Evolutionary conservation across 495 filamentous ascomycete genomes (phyloP).

Genomic region (Filosporella fistucella): DNA sequence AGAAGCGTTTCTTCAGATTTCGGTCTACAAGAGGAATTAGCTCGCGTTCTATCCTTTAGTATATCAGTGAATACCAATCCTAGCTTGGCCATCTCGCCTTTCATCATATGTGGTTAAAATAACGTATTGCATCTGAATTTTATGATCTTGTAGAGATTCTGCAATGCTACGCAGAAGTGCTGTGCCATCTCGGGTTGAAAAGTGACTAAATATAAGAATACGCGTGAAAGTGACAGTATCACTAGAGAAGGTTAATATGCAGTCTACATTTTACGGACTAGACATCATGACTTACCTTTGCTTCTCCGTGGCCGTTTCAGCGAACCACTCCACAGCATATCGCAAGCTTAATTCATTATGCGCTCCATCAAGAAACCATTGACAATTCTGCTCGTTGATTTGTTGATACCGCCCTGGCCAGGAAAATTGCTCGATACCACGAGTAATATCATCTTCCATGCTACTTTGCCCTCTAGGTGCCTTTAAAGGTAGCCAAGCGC

Average conservation of each 20-base stretch:
- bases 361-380: conserved; percentile 88
- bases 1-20: background rate
- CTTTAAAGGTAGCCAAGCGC: conserved; percentile 45
- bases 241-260: background rate
- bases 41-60: conserved; percentile 52
- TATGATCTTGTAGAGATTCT: conserved; percentile 32
- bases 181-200: conserved; percentile 73
- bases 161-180: conserved; percentile 62
- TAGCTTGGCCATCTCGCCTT: too few species aligned
- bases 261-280: background rate
- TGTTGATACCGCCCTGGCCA: conserved; percentile 43
- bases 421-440: conserved; percentile 31
- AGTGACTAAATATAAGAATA: conserved; percentile 88
- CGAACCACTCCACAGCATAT: conserved; percentile 76
- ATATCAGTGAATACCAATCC: conserved; percentile 52
- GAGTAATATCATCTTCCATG: conserved; percentile 21
- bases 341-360: conserved; percentile 86
- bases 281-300: conserved; percentile 16
- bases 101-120: conserved; percentile 51
- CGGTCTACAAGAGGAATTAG: background rate
- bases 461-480: conserved; percentile 18
- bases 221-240: conserved; percentile 28
- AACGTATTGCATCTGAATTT: conserved; percentile 60
- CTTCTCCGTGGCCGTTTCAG: conserved; percentile 35
- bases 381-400: conserved; percentile 49